Evolutionary conservation across 2,329 filamentous ascomycete species (phyloP).

Genomic region (Hymenotorrendiella dingleyae): DNA sequence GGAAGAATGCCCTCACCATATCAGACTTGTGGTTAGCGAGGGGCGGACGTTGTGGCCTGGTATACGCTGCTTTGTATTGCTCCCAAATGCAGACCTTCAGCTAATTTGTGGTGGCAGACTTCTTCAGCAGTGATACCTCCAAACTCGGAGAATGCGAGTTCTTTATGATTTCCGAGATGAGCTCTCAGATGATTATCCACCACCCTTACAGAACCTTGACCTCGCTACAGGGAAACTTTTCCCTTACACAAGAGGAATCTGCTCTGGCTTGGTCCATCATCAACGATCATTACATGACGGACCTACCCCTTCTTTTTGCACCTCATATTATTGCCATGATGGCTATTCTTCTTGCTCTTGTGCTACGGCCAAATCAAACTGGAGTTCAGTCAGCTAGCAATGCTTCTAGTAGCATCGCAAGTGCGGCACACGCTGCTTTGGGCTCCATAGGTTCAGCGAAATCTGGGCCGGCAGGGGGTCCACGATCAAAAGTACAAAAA

Average conservation of each 20-base stretch:
- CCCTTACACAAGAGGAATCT: constrained; percentile 57
- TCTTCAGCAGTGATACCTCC: constrained; percentile 57
- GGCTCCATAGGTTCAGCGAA: constrained; percentile 25
- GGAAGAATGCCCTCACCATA: constrained; percentile 96
- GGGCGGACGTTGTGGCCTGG: constrained; percentile 78
- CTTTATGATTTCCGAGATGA: constrained; percentile 66
- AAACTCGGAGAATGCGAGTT: constrained; percentile 73
- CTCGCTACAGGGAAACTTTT: constrained; percentile 54
- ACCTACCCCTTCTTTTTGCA: constrained; percentile 60
- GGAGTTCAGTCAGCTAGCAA: constrained; percentile 38
- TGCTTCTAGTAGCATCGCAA: constrained; percentile 31
- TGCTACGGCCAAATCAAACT: constrained; percentile 52
- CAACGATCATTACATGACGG: constrained; percentile 69
- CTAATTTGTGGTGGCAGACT: constrained; percentile 38
- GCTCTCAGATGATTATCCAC: constrained; percentile 67
- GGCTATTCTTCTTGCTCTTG: constrained; percentile 62
- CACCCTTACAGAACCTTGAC: constrained; percentile 65
- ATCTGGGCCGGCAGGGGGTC: constrained; percentile 14
- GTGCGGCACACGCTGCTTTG: constrained; percentile 29
- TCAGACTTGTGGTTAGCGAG: constrained; percentile 82
- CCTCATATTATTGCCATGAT: constrained; percentile 66
- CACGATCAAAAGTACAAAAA: constrained; percentile 38
- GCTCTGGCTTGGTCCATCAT: constrained; percentile 63
- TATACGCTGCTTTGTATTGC: constrained; percentile 29
- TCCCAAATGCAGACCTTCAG: background rate